Evolutionary conservation across 2,329 filamentous ascomycete genomes (phyloP).

Genomic region (Penicillium sp.): DNA sequence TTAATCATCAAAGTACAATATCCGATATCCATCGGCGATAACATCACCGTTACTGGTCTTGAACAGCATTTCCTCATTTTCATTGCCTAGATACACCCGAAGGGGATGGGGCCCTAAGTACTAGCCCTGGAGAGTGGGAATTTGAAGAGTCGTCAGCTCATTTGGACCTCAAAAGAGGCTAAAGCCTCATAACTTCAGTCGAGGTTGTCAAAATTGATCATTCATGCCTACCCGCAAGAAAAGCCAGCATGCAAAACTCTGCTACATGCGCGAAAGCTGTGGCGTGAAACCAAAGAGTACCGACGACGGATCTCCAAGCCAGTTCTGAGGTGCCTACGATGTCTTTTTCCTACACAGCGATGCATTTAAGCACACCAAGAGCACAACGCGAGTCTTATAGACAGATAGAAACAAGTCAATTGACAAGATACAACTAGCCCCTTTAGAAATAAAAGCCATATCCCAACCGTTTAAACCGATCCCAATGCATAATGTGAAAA

Average conservation of each 20-base stretch:
- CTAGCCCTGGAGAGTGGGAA: not conserved
- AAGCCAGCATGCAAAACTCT: not conserved
- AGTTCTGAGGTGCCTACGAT: not conserved
- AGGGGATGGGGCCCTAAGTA: no score
- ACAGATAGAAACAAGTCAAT: slow-evolving; percentile 12
- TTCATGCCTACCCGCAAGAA: not conserved
- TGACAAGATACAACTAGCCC: slow-evolving; percentile 7
- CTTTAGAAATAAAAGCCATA: slow-evolving; percentile 7
- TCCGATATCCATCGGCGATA: not conserved
- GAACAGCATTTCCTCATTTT: not conserved
- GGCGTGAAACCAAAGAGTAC: not conserved
- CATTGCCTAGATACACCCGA: not conserved
- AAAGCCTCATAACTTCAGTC: not conserved
- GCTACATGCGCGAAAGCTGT: not conserved
- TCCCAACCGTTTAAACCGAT: slow-evolving; percentile 23
- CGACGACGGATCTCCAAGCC: not conserved
- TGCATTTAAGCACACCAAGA: slow-evolving; percentile 2
- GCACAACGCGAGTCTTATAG: not conserved
- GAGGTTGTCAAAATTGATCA: not conserved
- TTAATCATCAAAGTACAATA: not conserved
- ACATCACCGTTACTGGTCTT: not conserved
- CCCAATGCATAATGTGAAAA: slow-evolving; percentile 24
- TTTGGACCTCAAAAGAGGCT: not conserved
- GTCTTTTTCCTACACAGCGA: not conserved
- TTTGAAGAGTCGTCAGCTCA: not conserved